Evolutionary conservation across 2,329 filamentous ascomycete genomes (phyloP).

Genomic region (Diaporthe sp.): DNA sequence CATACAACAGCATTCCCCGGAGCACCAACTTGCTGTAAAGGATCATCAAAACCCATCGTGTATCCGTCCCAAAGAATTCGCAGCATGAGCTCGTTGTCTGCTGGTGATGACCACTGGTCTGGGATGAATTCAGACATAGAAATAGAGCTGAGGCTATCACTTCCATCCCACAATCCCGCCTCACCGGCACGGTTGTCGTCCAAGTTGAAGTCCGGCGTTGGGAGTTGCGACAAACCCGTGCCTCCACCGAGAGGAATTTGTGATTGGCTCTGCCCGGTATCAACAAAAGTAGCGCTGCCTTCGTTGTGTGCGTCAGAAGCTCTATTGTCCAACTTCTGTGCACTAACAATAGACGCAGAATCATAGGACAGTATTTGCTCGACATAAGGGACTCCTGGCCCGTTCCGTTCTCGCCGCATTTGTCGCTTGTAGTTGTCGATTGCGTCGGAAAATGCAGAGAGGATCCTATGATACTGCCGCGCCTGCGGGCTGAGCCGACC

Average conservation of each 20-base stretch:
- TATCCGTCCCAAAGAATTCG: slow-evolving; percentile 35
- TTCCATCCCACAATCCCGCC: slow-evolving; percentile 24
- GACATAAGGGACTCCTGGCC: slow-evolving; percentile 11
- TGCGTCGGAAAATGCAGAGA: slow-evolving; percentile 40
- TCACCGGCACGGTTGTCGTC: slow-evolving; percentile 1
- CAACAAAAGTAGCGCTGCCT: not conserved
- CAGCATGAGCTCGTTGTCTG: slow-evolving; percentile 33
- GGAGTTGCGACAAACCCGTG: not conserved
- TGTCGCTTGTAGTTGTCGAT: slow-evolving; percentile 35
- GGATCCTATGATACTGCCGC: slow-evolving; percentile 40
- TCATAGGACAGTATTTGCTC: slow-evolving; percentile 34
- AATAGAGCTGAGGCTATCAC: slow-evolving; percentile 27
- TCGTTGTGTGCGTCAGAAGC: too few species aligned
- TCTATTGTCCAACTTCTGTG: not conserved
- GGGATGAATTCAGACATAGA: slow-evolving; percentile 28
- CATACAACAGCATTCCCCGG: not conserved
- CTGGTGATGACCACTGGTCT: slow-evolving; percentile 25
- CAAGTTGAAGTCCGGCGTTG: slow-evolving; percentile 20
- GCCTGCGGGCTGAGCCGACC: slow-evolving; percentile 41
- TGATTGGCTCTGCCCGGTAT: not conserved
- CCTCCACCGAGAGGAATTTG: not conserved
- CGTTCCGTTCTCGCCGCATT: slow-evolving; percentile 5
- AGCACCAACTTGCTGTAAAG: not conserved
- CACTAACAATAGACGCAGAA: slow-evolving; percentile 20
- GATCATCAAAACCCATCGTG: slow-evolving; percentile 21